Conservation (phyloP, 106 monocot species). For the Phalaenopsis equestris region DNA sequence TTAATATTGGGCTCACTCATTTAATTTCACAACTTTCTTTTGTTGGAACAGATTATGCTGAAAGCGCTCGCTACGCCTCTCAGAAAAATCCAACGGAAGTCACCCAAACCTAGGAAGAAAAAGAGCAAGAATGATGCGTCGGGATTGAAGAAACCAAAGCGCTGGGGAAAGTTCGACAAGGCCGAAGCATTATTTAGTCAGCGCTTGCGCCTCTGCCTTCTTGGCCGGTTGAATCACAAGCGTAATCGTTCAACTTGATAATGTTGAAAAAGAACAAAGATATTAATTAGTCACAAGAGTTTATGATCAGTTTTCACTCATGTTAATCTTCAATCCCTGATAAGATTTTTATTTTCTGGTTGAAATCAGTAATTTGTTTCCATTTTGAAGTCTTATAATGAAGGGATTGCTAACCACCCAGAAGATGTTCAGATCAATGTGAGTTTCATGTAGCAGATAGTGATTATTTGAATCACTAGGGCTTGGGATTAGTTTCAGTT, state of each 20-base stretch:
- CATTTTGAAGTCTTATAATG: too few relatives aligned
- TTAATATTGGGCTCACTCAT: too few relatives aligned
- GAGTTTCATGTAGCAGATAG: too few relatives aligned
- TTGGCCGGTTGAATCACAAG: conserved; percentile 43
- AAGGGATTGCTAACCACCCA: too few relatives aligned
- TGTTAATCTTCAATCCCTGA: neutral
- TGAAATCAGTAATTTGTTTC: neutral
- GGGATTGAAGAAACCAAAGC: conserved; percentile 22
- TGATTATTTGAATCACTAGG: too few relatives aligned
- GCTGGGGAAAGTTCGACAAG: conserved; percentile 38
- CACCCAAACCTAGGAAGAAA: conserved; percentile 36
- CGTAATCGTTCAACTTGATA: conserved; percentile 42
- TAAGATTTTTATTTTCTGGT: neutral
- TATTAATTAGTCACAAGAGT: too few relatives aligned
- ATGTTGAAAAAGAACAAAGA: too few relatives aligned
- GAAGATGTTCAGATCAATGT: too few relatives aligned
- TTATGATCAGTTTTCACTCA: neutral
- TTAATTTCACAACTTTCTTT: neutral
- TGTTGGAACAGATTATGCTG: conserved; percentile 34
- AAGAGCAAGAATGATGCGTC: conserved; percentile 17
- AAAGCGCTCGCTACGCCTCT: conserved; percentile 75
- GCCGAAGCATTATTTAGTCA: conserved; percentile 46
- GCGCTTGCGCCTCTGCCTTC: conserved; percentile 61
- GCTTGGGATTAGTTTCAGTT: too few relatives aligned
- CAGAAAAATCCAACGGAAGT: conserved; percentile 45